Conservation (phyloP, 768 basidiomycete species). For the Russula earlei region DNA sequence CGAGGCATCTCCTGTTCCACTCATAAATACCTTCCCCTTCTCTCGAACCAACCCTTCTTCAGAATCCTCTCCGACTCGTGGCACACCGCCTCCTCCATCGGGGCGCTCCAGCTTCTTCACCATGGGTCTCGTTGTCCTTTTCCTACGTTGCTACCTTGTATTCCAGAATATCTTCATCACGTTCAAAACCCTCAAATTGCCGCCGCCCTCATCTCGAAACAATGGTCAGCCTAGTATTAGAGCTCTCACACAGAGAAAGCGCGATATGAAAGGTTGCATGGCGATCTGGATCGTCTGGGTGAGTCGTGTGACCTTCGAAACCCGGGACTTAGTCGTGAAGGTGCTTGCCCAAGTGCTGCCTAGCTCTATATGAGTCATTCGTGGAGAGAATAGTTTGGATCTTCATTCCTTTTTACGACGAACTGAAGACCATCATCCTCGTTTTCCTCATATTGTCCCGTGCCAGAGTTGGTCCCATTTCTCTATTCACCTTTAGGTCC, state of each 20-base stretch:
- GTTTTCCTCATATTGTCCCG: slow-evolving; percentile 71
- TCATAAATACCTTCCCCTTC: slow-evolving; percentile 8
- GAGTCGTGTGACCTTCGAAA: slow-evolving; percentile 22
- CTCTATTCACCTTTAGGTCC: neutral
- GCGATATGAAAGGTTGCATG: slow-evolving; percentile 77
- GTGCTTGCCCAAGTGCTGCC: slow-evolving; percentile 46
- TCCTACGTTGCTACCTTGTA: slow-evolving; percentile 59
- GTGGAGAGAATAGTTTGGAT: slow-evolving; percentile 56
- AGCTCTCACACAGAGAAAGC: slow-evolving; percentile 66
- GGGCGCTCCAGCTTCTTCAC: slow-evolving; percentile 11
- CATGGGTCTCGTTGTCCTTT: slow-evolving; percentile 63
- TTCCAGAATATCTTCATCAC: slow-evolving; percentile 77
- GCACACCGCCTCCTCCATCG: slow-evolving; percentile 8
- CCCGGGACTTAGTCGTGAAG: slow-evolving; percentile 15
- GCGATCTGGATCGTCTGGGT: slow-evolving; percentile 87
- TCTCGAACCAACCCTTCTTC: slow-evolving; percentile 2
- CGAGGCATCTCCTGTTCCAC: slow-evolving; percentile 4
- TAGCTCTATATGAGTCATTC: slow-evolving; percentile 56
- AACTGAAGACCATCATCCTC: slow-evolving; percentile 65
- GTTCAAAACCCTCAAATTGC: slow-evolving; percentile 71
- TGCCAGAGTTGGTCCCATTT: slow-evolving; percentile 42
- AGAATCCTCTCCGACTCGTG: slow-evolving; percentile 6
- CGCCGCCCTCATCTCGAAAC: slow-evolving; percentile 43
- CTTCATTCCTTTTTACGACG: slow-evolving; percentile 76
- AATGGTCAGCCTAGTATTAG: slow-evolving; percentile 55